phyloP scores from a whole-genome alignment of 257 asterid species.

The Buddleja alternifolia region DNA sequence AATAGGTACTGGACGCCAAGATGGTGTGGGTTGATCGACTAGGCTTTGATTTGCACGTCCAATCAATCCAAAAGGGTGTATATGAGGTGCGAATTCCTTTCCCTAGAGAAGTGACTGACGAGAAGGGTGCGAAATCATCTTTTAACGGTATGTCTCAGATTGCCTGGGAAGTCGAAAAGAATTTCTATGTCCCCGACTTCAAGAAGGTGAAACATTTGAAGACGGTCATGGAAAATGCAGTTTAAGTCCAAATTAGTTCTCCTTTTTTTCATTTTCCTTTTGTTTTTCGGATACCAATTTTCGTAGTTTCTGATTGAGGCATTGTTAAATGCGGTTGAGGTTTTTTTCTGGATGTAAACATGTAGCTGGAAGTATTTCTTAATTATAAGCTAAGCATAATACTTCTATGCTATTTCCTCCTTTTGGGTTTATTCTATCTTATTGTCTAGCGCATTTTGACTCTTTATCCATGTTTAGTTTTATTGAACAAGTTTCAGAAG shows the following conservation, averaged over 20 bases:
- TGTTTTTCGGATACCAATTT: background rate
- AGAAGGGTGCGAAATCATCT: constrained; percentile 95
- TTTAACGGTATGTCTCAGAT: constrained; percentile 95
- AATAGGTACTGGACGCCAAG: constrained; percentile 82
- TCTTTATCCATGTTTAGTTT: background rate
- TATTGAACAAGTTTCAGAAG: background rate
- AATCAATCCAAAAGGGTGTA: constrained; percentile 56
- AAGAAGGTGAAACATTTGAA: constrained; percentile 67
- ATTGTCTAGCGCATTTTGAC: background rate
- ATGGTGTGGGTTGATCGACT: constrained; percentile 94
- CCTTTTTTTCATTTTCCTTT: background rate
- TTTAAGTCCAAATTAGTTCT: constrained; percentile 6
- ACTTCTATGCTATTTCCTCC: background rate
- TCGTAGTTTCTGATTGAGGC: constrained; percentile 21
- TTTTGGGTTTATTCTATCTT: background rate
- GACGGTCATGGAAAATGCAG: constrained; percentile 46
- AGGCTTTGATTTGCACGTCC: constrained; percentile 78
- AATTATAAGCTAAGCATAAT: background rate
- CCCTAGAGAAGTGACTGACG: constrained; percentile 84
- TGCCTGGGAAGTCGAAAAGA: constrained; percentile 97
- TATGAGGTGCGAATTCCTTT: constrained; percentile 90
- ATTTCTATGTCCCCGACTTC: constrained; percentile 57
- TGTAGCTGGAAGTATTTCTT: background rate
- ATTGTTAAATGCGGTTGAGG: constrained; percentile 1
- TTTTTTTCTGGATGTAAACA: constrained; percentile 1